These are phyloP conservation scores for Kluyveromyces nonfermentans DNA, from an alignment of 805 yeast species.

Conservation along the genomic window DNA sequence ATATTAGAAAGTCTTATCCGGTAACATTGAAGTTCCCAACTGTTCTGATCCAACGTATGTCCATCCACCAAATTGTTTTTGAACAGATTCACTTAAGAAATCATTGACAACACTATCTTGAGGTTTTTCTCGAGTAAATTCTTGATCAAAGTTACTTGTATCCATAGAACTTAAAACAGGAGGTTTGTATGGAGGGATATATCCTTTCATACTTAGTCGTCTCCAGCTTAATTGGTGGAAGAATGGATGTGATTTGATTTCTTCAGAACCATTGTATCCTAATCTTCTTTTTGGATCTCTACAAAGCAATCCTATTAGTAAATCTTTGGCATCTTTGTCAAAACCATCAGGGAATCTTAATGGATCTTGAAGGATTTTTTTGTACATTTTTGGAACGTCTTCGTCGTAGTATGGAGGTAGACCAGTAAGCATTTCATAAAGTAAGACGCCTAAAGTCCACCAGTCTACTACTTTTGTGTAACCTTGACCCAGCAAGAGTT, in stretches of 20 bases:
- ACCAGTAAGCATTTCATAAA: conserved; percentile 95
- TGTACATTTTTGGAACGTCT: conserved; percentile 86
- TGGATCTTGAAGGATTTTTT: conserved; percentile 84
- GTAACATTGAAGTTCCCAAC: conserved; percentile 30
- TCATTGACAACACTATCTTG: conserved; percentile 93
- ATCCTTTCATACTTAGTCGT: conserved; percentile 71
- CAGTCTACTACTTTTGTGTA: conserved; percentile 94
- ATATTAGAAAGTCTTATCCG: conserved; percentile 25
- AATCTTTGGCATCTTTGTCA: conserved; percentile 77
- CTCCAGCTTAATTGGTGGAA: conserved; percentile 88
- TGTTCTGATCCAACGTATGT: conserved; percentile 72
- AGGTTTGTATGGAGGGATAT: conserved; percentile 93
- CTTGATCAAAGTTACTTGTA: conserved; percentile 88
- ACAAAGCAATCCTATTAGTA: conserved; percentile 62
- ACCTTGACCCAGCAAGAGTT: conserved; percentile 81
- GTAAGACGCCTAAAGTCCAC: conserved; percentile 94
- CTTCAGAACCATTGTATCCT: conserved; percentile 72
- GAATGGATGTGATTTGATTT: conserved; percentile 75
- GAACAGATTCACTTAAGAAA: conserved; percentile 87
- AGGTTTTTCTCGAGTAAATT: conserved; percentile 87
- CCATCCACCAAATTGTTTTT: conserved; percentile 98
- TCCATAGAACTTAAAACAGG: conserved; percentile 77
- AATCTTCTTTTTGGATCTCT: conserved; percentile 79
- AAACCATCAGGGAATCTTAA: conserved; percentile 80
- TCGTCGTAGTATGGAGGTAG: conserved; percentile 96